Conservation (phyloP, 805 yeast species). For the Suhomyces emberorum region DNA sequence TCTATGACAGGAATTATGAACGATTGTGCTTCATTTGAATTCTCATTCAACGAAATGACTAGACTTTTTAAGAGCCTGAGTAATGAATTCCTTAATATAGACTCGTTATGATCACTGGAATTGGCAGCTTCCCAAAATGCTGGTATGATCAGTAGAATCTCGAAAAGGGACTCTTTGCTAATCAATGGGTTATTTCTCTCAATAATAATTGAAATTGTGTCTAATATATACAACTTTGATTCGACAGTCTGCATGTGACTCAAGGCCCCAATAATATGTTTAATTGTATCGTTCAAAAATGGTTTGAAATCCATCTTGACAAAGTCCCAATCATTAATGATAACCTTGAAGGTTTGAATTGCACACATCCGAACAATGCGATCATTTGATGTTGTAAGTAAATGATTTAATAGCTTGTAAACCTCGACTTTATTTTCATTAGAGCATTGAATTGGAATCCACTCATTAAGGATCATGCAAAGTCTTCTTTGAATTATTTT, state of each 20-base stretch:
- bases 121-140: slow-evolving; percentile 65
- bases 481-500: slow-evolving; percentile 73
- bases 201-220: slow-evolving; percentile 61
- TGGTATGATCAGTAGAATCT: slow-evolving; percentile 59
- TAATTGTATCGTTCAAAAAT: slow-evolving; percentile 52
- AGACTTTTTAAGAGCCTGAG: slow-evolving; percentile 56
- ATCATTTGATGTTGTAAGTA: slow-evolving; percentile 58
- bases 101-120: slow-evolving; percentile 20
- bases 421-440: slow-evolving; percentile 53
- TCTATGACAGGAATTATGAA: slow-evolving; percentile 64
- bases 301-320: slow-evolving; percentile 65
- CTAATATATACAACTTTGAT: slow-evolving; percentile 69
- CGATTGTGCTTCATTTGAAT: slow-evolving; percentile 47
- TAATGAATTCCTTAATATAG: slow-evolving; percentile 38
- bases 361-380: slow-evolving; percentile 79
- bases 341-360: slow-evolving; percentile 60
- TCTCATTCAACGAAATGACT: slow-evolving; percentile 52
- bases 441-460: slow-evolving; percentile 70
- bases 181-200: slow-evolving; percentile 65
- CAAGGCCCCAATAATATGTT: slow-evolving; percentile 48
- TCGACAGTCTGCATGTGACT: slow-evolving; percentile 59
- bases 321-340: slow-evolving; percentile 87
- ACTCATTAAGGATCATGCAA: slow-evolving; percentile 72
- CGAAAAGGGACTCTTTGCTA: slow-evolving; percentile 47
- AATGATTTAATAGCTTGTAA: slow-evolving; percentile 52